Base-by-base conservation (phyloP, 805 yeast species). In the Phaffomyces opuntiae region DNA sequence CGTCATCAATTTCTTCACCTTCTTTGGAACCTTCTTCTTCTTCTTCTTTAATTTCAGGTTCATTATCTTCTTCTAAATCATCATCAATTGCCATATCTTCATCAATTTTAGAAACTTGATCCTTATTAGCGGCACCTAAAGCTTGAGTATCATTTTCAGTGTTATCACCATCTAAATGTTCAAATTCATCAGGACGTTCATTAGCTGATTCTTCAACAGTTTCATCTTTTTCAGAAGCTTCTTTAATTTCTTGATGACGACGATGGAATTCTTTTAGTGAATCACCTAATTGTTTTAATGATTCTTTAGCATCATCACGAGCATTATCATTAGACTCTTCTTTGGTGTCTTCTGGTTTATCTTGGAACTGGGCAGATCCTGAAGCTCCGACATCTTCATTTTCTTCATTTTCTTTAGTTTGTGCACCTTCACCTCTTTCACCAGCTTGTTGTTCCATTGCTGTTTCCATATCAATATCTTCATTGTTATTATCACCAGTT, bases 251-350 rank as follows among this genome's bases (percentile, higher is more conserved):
- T 62, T 87, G 88, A 51, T 85, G 81, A 55, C 96, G 83, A 60
- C 87, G 84, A 61, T 91, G 95, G 67, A 85, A 91, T 59, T 90
- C 96, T 55, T 91, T 87, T 67, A 90, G 62, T 1, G 96, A 78
- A 64, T 90, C 97, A 43, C 99, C 98, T 13, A 93, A 73, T 60
- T 89, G 89, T 61, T 86, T 86, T 65, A 91, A 70, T 0, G 95
- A 80, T 55, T 88, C 89, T 47, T 76, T 74, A 36, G 87, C 88
- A 55, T 75, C 74, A 43, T 83, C 82, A 45, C 87, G 69, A 17
- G 86, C 78, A 17, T 72, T 68, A 47, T 77, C 82, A 36, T 69
- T 66, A 5, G 65, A 61, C 4, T 68, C 66, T 14, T 68, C 69
- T 27, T 73, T 61, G 16, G 63, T 58, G 36, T 67, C 66, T 38